Conservation (phyloP, 2,329 filamentous ascomycete genomes). For the Mycosphaerella sp. region DNA sequence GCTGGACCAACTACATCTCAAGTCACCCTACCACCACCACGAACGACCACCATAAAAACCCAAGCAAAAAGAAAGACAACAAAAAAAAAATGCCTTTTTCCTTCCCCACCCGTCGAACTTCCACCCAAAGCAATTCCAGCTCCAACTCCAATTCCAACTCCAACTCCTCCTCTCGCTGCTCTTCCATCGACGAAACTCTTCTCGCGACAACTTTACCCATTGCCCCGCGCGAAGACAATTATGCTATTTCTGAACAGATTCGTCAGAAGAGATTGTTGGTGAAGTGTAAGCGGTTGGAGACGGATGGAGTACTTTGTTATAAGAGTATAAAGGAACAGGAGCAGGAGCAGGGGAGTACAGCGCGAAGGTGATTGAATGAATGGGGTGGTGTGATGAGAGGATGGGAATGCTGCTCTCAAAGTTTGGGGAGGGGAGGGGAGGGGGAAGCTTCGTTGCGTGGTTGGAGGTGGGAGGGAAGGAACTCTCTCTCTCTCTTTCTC, state of each 20-base stretch:
- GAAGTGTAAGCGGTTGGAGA: slow-evolving; percentile 26
- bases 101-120: slow-evolving; percentile 23
- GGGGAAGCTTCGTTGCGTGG: too few relatives aligned
- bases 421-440: too few relatives aligned
- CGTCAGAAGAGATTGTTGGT: slow-evolving; percentile 25
- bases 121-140: slow-evolving; percentile 20
- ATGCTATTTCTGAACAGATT: slow-evolving; percentile 27
- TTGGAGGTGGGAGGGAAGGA: too few relatives aligned
- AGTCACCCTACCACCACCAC: slow-evolving; percentile 4
- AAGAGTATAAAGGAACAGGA: slow-evolving; percentile 21
- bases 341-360: too few relatives aligned
- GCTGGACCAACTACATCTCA: slow-evolving; percentile 8
- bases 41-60: slow-evolving; percentile 8
- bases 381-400: too few relatives aligned
- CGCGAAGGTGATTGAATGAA: too few relatives aligned
- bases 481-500: too few relatives aligned
- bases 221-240: slow-evolving; percentile 30
- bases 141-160: too few relatives aligned
- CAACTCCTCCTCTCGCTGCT: slow-evolving; percentile 18
- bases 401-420: too few relatives aligned
- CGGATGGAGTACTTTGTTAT: slow-evolving; percentile 19
- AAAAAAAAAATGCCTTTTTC: slow-evolving; percentile 21
- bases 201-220: slow-evolving; percentile 27
- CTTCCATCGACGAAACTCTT: slow-evolving; percentile 22
- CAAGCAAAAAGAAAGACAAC: too few relatives aligned